Percentiles rank a stretch among this genome's conserved stretches.
These are phyloP conservation scores for Aureobasidium sp. DNA, from an alignment of 2,329 filamentous ascomycete genomes.

Conservation along the genomic window DNA sequence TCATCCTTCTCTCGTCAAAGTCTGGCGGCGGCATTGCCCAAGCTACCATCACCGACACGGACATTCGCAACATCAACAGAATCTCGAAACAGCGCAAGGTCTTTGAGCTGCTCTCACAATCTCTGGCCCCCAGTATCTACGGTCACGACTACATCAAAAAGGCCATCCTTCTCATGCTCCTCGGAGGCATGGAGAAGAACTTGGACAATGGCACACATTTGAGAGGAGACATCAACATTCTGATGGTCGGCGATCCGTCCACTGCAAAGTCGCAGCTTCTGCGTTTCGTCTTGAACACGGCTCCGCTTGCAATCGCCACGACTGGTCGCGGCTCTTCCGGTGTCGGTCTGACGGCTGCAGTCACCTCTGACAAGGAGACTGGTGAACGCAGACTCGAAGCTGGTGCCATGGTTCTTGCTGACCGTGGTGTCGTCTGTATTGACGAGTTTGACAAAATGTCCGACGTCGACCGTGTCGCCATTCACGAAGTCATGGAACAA, in stretches of 20 bases:
- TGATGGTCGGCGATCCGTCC: slow-evolving; percentile 98
- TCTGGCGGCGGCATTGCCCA: slow-evolving; percentile 90
- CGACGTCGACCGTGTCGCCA: slow-evolving; percentile 92
- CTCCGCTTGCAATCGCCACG: slow-evolving; percentile 90
- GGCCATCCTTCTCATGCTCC: slow-evolving; percentile 87
- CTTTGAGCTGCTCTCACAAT: slow-evolving; percentile 88
- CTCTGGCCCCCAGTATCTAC: slow-evolving; percentile 90
- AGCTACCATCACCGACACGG: slow-evolving; percentile 86
- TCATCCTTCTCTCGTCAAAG: slow-evolving; percentile 91
- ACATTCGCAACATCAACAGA: slow-evolving; percentile 98
- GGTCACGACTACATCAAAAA: slow-evolving; percentile 98
- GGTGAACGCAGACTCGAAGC: slow-evolving; percentile 91
- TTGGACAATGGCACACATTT: slow-evolving; percentile 95
- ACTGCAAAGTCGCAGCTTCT: slow-evolving; percentile 98
- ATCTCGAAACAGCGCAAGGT: slow-evolving; percentile 89
- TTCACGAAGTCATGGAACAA: slow-evolving; percentile 99
- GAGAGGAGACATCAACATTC: slow-evolving; percentile 96
- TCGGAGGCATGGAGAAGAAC: slow-evolving; percentile 97
- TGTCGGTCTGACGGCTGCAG: slow-evolving; percentile 93
- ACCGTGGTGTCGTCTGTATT: slow-evolving; percentile 95
- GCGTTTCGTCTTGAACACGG: slow-evolving; percentile 94
- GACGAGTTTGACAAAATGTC: slow-evolving; percentile 99
- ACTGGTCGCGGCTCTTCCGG: slow-evolving; percentile 92
- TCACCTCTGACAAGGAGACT: slow-evolving; percentile 95
- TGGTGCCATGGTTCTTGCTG: slow-evolving; percentile 96